Evolutionary conservation across 2,329 filamentous ascomycete genomes (phyloP), one percentile per base, ranked within the genome.

Genomic region (Malbranchea zuffiana): DNA sequence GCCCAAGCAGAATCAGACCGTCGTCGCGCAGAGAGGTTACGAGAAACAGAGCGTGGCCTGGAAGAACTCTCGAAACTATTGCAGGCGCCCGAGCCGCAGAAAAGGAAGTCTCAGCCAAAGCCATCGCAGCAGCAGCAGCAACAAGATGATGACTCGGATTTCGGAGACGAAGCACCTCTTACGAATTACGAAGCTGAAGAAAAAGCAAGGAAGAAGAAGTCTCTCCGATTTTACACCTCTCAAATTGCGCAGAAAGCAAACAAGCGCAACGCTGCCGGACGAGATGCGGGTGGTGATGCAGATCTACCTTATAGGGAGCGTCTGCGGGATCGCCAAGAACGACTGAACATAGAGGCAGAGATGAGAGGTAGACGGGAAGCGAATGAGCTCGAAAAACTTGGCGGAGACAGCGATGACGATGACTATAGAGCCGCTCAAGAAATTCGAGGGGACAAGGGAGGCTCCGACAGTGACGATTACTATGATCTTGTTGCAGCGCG

Each of bases 171-270:
- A 56, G 80, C 83, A 11, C 65, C 69, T 3, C 72, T 96, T 41
- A 84, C 86, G 37, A 76, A 78, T 7, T 72, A 78, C 43, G 78
- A 88, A 43, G 80, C 84, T 1, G 82, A 82, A 27, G 84, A 93
- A 52, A 98, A 98, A 63, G 82, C 80, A 0, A 74, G 76, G 42
- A 82, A 82, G 60, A 94, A 90, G 70, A 94, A 92, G 69, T 85
- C 77, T 46, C 73, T 98, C 40, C 82, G 86, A 44, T 98, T 98
- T 69, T 98, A 98, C 71, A 96, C 92, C 2, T 94, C 87, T 3
- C 90, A 98, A 57, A 90, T 98, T 47, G 81, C 83, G 18, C 88
- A 96, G 58, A 96, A 95, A 63, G 78, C 84, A 39, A 93, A 85
- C 65, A 87, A 84, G 57, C 83, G 69, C 56, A 49, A 76, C 51